phyloP scores from a whole-genome alignment of 805 yeast species.

The Starmerella tilneyi region DNA sequence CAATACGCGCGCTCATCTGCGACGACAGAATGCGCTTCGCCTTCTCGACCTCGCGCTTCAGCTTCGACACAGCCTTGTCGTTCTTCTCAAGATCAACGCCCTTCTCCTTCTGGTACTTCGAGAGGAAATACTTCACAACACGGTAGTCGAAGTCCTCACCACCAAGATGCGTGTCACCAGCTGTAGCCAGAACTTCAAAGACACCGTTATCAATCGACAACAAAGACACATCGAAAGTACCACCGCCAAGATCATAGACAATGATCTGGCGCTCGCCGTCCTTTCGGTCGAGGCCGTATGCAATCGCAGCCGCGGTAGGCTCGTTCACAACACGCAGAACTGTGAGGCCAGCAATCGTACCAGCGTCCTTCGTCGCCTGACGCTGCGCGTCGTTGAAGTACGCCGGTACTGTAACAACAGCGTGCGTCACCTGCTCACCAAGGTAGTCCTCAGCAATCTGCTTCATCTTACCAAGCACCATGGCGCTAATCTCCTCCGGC shows the following conservation, averaged over 20 bases:
- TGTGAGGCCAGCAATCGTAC: constrained; percentile 81
- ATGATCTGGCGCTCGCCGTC: constrained; percentile 80
- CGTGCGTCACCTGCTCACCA: constrained; percentile 75
- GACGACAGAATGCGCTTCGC: constrained; percentile 94
- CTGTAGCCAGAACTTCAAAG: constrained; percentile 84
- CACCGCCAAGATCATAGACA: constrained; percentile 94
- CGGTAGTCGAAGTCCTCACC: constrained; percentile 94
- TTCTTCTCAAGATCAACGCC: constrained; percentile 71
- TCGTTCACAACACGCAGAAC: constrained; percentile 83
- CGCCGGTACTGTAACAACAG: constrained; percentile 89
- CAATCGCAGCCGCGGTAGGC: constrained; percentile 97
- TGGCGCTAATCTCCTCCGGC: constrained; percentile 88
- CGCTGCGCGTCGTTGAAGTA: constrained; percentile 90
- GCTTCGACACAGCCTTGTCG: constrained; percentile 79
- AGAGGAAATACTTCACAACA: constrained; percentile 76
- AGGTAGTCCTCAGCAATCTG: constrained; percentile 83
- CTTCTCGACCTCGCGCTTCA: constrained; percentile 96
- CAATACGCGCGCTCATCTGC: constrained; percentile 91
- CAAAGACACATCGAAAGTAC: constrained; percentile 88
- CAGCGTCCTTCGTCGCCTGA: constrained; percentile 90
- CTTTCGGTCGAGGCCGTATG: constrained; percentile 77
- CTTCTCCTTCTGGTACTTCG: constrained; percentile 82
- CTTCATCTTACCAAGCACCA: constrained; percentile 88
- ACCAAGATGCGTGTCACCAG: constrained; percentile 96
- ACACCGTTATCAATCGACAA: constrained; percentile 84